Percentiles rank a stretch among this genome's conserved stretches.
Conservation (phyloP, 1,139 yeast species). For the Taphrina deformans region DNA sequence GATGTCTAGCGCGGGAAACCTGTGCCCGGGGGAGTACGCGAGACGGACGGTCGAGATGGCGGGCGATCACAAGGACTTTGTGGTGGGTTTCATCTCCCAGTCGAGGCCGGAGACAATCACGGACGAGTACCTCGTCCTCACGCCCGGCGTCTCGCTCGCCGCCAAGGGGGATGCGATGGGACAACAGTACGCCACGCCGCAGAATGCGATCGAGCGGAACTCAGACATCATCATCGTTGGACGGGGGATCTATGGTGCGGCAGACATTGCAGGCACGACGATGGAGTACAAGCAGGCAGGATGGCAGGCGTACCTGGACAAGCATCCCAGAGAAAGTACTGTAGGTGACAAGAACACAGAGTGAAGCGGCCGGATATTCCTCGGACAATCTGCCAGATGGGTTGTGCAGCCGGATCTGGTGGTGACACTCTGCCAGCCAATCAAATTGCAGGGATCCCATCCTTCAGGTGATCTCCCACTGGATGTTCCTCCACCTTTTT, state of each 20-base stretch:
- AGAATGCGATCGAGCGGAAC: conserved; percentile 77
- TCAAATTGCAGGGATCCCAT: neutral
- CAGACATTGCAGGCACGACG: conserved; percentile 87
- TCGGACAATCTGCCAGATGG: too few species aligned
- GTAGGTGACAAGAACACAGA: neutral
- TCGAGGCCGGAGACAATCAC: conserved; percentile 52
- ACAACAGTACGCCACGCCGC: conserved; percentile 93
- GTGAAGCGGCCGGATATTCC: too few species aligned
- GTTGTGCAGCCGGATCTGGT: neutral
- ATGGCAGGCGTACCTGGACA: conserved; percentile 37
- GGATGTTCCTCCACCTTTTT: too few species aligned
- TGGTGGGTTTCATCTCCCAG: conserved; percentile 93
- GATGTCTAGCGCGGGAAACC: conserved; percentile 85
- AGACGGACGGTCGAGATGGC: conserved; percentile 86
- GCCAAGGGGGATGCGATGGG: conserved; percentile 89
- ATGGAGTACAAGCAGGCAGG: conserved; percentile 64
- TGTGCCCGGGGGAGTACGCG: conserved; percentile 91
- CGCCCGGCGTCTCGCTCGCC: conserved; percentile 98
- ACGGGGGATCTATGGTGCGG: conserved; percentile 93
- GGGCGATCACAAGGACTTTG: conserved; percentile 79
- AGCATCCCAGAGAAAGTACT: neutral
- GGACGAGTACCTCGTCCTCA: conserved; percentile 89
- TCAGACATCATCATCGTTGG: conserved; percentile 96
- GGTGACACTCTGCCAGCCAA: neutral
- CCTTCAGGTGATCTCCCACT: neutral